Conservation (phyloP, 306 rosid species). For the Abrus pulchellus region DNA sequence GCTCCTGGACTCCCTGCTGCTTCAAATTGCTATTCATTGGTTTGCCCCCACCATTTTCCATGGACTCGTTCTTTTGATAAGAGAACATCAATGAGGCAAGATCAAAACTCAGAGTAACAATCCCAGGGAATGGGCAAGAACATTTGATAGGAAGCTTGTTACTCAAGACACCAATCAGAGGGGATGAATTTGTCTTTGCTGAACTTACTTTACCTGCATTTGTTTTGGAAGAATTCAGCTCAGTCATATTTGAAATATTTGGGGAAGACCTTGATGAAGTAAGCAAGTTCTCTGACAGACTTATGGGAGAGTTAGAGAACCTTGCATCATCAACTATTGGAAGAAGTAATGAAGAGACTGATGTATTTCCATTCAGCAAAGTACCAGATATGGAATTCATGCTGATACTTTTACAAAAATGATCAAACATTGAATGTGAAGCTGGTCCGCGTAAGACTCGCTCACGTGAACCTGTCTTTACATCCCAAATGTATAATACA, state of each 20-base stretch:
- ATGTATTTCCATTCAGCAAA: constrained; percentile 83
- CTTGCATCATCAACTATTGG: constrained; percentile 79
- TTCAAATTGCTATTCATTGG: constrained; percentile 55
- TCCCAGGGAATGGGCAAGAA: constrained; percentile 91
- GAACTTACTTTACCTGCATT: constrained; percentile 58
- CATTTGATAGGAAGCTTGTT: constrained; percentile 78
- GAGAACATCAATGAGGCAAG: constrained; percentile 76
- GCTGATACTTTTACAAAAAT: constrained; percentile 85
- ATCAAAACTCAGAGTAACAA: constrained; percentile 82
- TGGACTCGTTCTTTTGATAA: constrained; percentile 60
- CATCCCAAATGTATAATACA: constrained; percentile 88
- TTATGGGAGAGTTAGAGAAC: constrained; percentile 60
- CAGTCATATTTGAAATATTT: constrained; percentile 55
- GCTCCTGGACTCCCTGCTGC: constrained; percentile 65
- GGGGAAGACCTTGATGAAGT: constrained; percentile 63
- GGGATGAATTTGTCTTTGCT: constrained; percentile 48
- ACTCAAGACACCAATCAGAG: constrained; percentile 55
- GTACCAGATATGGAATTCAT: constrained; percentile 73
- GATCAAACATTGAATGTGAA: constrained; percentile 91
- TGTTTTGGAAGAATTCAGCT: constrained; percentile 58
- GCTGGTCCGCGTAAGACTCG: constrained; percentile 87
- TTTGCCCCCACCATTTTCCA: constrained; percentile 48
- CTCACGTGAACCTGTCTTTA: constrained; percentile 92
- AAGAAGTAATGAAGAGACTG: constrained; percentile 83
- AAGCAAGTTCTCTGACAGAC: constrained; percentile 55